phyloP scores from a whole-genome alignment of 2,329 filamentous ascomycete genomes.

The Cladophialophora bantiana region DNA sequence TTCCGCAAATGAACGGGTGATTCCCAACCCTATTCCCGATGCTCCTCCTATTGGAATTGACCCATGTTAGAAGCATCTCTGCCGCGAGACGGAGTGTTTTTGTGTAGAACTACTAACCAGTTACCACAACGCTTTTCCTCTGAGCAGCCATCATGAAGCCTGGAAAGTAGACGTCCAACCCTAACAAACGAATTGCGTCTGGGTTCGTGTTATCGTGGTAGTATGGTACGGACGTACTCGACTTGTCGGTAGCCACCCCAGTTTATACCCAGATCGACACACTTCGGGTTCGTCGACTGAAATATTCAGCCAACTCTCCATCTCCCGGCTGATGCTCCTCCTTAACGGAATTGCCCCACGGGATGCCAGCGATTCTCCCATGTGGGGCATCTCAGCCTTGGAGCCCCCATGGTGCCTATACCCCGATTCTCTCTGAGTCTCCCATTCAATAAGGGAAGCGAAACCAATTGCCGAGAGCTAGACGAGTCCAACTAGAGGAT shows the following conservation, averaged over 20 bases:
- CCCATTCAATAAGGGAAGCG: not conserved
- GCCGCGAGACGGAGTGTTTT: not conserved
- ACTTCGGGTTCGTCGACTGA: not conserved
- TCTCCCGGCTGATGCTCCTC: not conserved
- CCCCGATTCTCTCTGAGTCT: not conserved
- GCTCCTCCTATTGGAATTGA: conserved; percentile 44
- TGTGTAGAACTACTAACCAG: conserved; percentile 37
- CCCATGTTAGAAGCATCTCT: conserved; percentile 5
- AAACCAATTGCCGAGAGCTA: conserved; percentile 14
- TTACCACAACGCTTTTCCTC: conserved; percentile 44
- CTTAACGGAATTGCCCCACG: conserved; percentile 34
- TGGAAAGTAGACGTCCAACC: not conserved
- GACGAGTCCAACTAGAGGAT: not conserved
- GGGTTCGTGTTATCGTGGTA: not conserved
- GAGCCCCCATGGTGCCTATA: not conserved
- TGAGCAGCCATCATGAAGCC: conserved; percentile 8
- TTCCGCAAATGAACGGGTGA: conserved; percentile 45
- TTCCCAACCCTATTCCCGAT: conserved; percentile 48
- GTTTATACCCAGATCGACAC: not conserved
- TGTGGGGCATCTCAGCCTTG: conserved; percentile 32
- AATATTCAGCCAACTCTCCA: not conserved
- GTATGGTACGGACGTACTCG: not conserved
- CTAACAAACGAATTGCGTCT: not conserved
- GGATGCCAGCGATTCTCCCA: conserved; percentile 17
- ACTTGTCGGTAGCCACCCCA: not conserved